Base-by-base conservation (phyloP, 1,284 basidiomycete species). In the Cryptococcus sp. region DNA sequence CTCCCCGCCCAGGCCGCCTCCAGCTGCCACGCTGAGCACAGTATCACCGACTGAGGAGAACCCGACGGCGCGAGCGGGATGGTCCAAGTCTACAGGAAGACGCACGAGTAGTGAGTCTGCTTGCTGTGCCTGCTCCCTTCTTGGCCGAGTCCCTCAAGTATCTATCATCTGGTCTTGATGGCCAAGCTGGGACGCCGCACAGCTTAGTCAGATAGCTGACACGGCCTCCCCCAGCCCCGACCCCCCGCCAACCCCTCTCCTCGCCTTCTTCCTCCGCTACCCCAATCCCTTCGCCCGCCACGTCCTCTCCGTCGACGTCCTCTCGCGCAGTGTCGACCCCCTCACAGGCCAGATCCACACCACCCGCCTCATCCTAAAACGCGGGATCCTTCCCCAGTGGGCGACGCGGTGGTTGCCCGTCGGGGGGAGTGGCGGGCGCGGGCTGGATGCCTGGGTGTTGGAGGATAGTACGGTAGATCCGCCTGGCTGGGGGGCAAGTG, bases 201-300 rank as follows among this genome's bases (percentile, higher is more conserved):
- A 12, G n/a, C 24, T 16, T 6, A 8, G 3, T 12, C 40, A 38
- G 16, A 12, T 4, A 16, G 33, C 47, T 49, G 39, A 37, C 39
- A 24, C 20, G 9, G 36, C 45, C 51, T 23, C 18, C 20, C 39
- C 6, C 63, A 78, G 76, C 58, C 64, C 69, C 55, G 76, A 78
- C 40, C 61, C 72, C 46, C 68, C 76, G 1, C 83, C 89, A 55
- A 91, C 91, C 60, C 89, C 95, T 55, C 86, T 91, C 38, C 82
- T 94, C 62, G 94, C 94, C 16, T 98, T 91, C 81, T 92, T 94
- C 70, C 82, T 97, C 60, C 88, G 96, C 63, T 98, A 98, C 76
- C 95, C 96, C 3, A 98, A 98, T 76, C 94, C 95, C 43, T 90
- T 91, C 68, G 91, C 95, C 6, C 83, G 90, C 12, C 95, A 98